These are phyloP conservation scores for Geum urbanum DNA, from an alignment of 306 rosid genomes.

Conservation along the genomic window DNA sequence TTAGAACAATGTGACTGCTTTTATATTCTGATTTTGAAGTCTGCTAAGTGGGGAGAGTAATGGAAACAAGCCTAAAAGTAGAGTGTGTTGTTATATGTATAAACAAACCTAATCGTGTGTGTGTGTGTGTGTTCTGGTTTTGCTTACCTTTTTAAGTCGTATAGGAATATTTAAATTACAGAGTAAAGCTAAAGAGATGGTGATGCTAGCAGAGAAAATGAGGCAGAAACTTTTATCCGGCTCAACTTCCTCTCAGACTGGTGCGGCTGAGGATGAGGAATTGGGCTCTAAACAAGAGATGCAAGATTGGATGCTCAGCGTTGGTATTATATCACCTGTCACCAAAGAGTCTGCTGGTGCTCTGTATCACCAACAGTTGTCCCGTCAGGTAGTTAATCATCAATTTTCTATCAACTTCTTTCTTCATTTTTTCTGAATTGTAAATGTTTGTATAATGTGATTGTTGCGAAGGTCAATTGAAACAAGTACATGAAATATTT, in stretches of 20 bases:
- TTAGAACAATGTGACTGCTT: background rate
- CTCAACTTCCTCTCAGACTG: constrained; percentile 48
- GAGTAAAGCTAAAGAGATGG: constrained; percentile 99
- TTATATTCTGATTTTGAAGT: background rate
- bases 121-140: background rate
- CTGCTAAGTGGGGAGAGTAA: too few species aligned
- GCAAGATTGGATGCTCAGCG: constrained; percentile 91
- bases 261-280: constrained; percentile 61
- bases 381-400: constrained; percentile 70
- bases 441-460: constrained; percentile 7
- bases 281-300: constrained; percentile 93
- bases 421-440: background rate
- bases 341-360: constrained; percentile 99
- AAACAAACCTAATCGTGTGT: background rate
- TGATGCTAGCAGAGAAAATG: constrained; percentile 96
- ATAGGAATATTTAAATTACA: constrained; percentile 40
- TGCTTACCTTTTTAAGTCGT: constrained; percentile 17
- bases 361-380: constrained; percentile 85
- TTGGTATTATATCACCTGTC: constrained; percentile 93
- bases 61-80: too few species aligned
- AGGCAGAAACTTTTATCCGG: constrained; percentile 82
- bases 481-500: background rate
- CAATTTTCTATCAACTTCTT: constrained; percentile 8
- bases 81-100: background rate
- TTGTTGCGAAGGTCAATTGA: background rate